Evolutionary conservation across 2,329 filamentous ascomycete genomes (phyloP), one percentile per base, ranked within the genome.

Genomic region (Thielaviopsis euricoi): DNA sequence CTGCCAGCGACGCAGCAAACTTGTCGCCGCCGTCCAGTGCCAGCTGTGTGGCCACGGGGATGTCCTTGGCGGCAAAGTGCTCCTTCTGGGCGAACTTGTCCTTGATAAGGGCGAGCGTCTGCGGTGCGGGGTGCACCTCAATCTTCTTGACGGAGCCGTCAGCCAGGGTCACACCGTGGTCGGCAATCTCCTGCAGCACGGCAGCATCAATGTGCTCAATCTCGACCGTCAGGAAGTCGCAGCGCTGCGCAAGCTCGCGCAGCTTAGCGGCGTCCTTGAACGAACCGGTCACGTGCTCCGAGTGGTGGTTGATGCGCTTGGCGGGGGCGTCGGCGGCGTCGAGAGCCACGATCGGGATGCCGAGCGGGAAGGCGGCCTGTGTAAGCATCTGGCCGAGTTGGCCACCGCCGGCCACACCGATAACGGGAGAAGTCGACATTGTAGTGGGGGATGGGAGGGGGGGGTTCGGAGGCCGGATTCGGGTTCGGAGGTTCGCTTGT

Each of bases 131-230:
- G 66, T 95, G 82, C 1, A 88, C 77, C 48, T 82, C 74, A 49
- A 86, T 78, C 62, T 70, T 75, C 65, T 74, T 77, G 53, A 67
- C 65, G 52, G 65, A 69, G 40, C 69, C 67, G 23, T 66, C 67
- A 26, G 71, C 71, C 22, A 82, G 73, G 62, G 80, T 71, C 3
- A 85, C 81, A 37, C 83, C 81, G 56, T 76, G 73, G 17, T 80
- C 79, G 4, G 80, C 81, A 59, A 96, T 82, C 67, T 94, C 87
- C 70, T 95, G 88, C 4, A 96, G 78, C 23, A 93, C 85, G 56
- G 88, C 76, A n/a, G 89, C 93, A 69, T 96, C 82, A 60, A 96
- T 86, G 71, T 96, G 91, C 74, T 97, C 91, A 62, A 95, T 96
- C 71, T 97, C 91, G 15, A 95, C 87, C 0, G 89, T 96, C 61